These are phyloP conservation scores for Cladosporium sp. DNA, from an alignment of 2,329 filamentous ascomycete species.

Conservation along the genomic window DNA sequence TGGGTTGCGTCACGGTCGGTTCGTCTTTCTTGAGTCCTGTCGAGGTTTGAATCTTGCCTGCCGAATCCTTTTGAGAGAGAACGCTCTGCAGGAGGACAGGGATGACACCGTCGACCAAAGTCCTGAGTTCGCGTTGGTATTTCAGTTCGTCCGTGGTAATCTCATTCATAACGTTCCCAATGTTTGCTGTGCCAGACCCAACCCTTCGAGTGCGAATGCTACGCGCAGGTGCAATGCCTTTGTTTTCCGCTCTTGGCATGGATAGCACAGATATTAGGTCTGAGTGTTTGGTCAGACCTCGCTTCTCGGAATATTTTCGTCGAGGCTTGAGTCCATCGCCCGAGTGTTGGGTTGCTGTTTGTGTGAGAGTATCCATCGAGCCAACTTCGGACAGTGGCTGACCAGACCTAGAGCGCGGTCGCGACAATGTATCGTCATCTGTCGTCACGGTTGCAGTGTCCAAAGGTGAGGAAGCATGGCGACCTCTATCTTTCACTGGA, in stretches of 20 bases:
- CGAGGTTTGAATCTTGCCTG: constrained; percentile 31
- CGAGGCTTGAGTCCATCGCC: constrained; percentile 35
- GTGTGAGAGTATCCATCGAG: constrained; percentile 56
- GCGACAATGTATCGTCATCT: neutral
- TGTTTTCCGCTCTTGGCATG: constrained; percentile 62
- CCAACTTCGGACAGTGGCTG: constrained; percentile 58
- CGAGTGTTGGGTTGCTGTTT: constrained; percentile 32
- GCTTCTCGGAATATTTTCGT: constrained; percentile 57
- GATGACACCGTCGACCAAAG: constrained; percentile 90
- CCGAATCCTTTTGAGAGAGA: constrained; percentile 68
- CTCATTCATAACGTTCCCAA: constrained; percentile 76
- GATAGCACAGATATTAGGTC: constrained; percentile 94
- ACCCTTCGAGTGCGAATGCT: constrained; percentile 76
- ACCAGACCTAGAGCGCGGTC: constrained; percentile 22
- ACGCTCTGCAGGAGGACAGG: constrained; percentile 87
- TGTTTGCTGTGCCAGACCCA: constrained; percentile 64
- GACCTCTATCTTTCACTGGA: constrained; percentile 42
- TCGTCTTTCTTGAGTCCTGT: constrained; percentile 53
- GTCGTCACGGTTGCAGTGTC: constrained; percentile 41
- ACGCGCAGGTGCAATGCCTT: constrained; percentile 72
- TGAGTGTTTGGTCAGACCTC: constrained; percentile 84
- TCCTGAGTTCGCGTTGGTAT: constrained; percentile 88
- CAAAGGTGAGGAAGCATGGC: constrained; percentile 35
- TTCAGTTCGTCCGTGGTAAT: constrained; percentile 81
- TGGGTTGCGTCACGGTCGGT: constrained; percentile 73